These are phyloP conservation scores for Phanerochaete sordida DNA, from an alignment of 768 basidiomycete species.

Conservation along the genomic window DNA sequence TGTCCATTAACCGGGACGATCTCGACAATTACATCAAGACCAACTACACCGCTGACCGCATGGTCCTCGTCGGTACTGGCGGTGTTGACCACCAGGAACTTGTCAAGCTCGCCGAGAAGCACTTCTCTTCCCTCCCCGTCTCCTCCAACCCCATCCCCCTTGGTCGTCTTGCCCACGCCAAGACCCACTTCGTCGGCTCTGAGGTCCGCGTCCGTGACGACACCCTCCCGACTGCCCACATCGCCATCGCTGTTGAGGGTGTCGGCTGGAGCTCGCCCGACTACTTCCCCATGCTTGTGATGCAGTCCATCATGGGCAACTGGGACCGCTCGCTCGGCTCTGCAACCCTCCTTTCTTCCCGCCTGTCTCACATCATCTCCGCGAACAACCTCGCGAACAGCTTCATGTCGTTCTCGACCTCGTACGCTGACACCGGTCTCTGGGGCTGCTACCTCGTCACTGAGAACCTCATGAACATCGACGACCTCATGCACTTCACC, in stretches of 20 bases:
- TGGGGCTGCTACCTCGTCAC: constrained; percentile 98
- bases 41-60: constrained; percentile 98
- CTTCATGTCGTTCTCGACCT: constrained; percentile 99
- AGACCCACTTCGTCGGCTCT: constrained; percentile 84
- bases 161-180: constrained; percentile 71
- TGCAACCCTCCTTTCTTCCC: constrained; percentile 83
- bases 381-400: constrained; percentile 96
- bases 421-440: constrained; percentile 96
- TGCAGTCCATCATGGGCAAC: constrained; percentile 98
- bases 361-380: constrained; percentile 87
- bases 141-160: constrained; percentile 87
- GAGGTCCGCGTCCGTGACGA: constrained; percentile 97
- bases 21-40: constrained; percentile 89
- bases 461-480: constrained; percentile 91
- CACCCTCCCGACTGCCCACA: constrained; percentile 80
- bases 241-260: constrained; percentile 97
- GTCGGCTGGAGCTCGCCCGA: constrained; percentile 97
- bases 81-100: constrained; percentile 91
- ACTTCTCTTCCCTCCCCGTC: constrained; percentile 86
- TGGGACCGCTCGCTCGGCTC: constrained; percentile 97
- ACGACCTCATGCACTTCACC: constrained; percentile 92
- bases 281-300: constrained; percentile 99
- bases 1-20: constrained; percentile 91
- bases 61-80: constrained; percentile 97
- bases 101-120: constrained; percentile 91